These are phyloP conservation scores for Eutrema salsugineum DNA, from an alignment of 441 rosid genomes.

Conservation along the genomic window DNA sequence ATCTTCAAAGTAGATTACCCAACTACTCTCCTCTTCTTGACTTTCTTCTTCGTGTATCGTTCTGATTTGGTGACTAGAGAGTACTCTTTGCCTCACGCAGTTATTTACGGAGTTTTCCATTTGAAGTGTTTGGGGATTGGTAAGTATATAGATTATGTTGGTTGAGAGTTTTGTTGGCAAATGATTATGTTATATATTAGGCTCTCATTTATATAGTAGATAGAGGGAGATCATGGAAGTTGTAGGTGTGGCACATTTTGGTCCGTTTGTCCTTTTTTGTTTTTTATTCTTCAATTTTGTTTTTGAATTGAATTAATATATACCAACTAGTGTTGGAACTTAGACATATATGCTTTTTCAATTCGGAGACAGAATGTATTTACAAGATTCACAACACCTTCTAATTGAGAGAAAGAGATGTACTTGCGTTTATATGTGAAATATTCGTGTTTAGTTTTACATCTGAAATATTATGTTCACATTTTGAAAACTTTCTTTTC, in stretches of 20 bases:
- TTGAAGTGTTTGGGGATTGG: conserved; percentile 13
- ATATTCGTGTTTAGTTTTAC: background rate
- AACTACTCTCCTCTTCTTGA: conserved; percentile 41
- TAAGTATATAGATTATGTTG: background rate
- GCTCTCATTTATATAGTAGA: background rate
- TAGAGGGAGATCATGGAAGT: conserved; percentile 24
- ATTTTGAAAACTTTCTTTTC: background rate
- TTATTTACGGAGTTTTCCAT: conserved; percentile 36
- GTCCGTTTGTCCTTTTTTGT: conserved; percentile 17
- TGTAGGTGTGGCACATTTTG: conserved; percentile 34
- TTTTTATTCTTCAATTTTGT: background rate
- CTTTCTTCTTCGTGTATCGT: conserved; percentile 22
- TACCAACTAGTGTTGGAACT: conserved; percentile 8
- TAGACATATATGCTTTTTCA: background rate
- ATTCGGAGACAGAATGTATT: background rate
- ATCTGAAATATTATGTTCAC: background rate
- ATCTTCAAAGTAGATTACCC: conserved; percentile 53
- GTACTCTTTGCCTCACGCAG: conserved; percentile 19
- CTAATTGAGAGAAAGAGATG: background rate
- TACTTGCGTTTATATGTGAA: background rate
- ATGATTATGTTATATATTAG: background rate
- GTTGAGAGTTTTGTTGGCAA: conserved; percentile 16
- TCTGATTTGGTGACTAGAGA: conserved; percentile 22
- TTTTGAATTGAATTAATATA: background rate
- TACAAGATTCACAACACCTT: background rate